Base-by-base conservation (phyloP, 2,329 filamentous ascomycete species). In the Juglanconis juglandina region DNA sequence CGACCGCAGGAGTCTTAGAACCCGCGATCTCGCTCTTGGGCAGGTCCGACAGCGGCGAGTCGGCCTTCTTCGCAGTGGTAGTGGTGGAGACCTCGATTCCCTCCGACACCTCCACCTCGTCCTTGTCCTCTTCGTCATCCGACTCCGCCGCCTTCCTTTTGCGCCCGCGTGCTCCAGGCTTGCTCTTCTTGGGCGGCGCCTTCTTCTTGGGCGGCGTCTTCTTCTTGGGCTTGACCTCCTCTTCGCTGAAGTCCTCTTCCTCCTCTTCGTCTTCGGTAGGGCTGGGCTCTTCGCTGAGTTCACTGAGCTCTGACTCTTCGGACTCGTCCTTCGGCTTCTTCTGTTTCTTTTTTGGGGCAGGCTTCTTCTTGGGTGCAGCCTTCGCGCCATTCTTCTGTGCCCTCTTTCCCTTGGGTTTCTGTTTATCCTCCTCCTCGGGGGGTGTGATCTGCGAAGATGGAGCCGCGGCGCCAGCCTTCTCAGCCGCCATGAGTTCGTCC, bases 341-440 rank as follows among this genome's bases (percentile, higher is more conserved):
- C 66, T 63, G 50, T 46, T 65, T 44, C 41, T 50, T 50, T 30
- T 13, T 8, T 1, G 47, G 47, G 3, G 47, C 47, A 47, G 56
- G 63, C 54, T 67, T 68, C 39, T 60, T 65, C 5, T 50, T 76
- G 6, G 75, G 67, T 39, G 70, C 66, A 34, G 75, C 70, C 60
- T 78, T 77, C 53, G 66, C 62, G 3, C 65, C 64, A 11, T 70
- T 70, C 30, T 68, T 72, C 4, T 67, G 61, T 33, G 68, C 74
- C 67, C 54, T 66, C 61, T 60, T 51, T 3, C 37, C 33, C 48
- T 56, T 50, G 8, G 61, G 56, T 30, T 67, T 63, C 24, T 66
- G 17, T 17, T 17, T 17, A 17, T 6, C 60, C 32, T 68, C 67
- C 17, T 58, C 34, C 41, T n/a, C 33, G 3, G 52, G 64, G 53